phyloP scores from a whole-genome alignment of 2,329 filamentous ascomycete species.

The Metarhizium robertsii region DNA sequence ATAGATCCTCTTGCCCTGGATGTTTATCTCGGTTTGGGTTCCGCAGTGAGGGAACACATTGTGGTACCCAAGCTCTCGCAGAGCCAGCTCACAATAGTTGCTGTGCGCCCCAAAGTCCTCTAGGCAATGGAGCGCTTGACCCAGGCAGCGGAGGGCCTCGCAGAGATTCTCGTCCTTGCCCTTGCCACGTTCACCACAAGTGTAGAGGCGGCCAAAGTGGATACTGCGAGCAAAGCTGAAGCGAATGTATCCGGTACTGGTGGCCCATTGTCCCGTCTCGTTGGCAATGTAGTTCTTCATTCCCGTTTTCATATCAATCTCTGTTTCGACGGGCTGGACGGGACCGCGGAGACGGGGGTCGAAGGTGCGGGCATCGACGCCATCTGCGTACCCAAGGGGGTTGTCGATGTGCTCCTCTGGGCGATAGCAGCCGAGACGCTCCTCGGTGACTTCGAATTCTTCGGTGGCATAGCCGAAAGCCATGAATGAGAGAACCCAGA shows the following conservation, averaged over 20 bases:
- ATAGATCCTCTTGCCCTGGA: conserved; percentile 55
- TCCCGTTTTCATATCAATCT: conserved; percentile 68
- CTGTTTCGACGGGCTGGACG: conserved; percentile 60
- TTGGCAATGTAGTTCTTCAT: conserved; percentile 99
- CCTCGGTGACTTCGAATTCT: conserved; percentile 76
- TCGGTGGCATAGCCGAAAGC: conserved; percentile 78
- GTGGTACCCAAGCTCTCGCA: conserved; percentile 70
- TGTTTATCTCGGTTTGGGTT: conserved; percentile 52
- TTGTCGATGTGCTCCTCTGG: conserved; percentile 71
- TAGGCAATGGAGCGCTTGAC: conserved; percentile 67
- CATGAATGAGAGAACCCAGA: conserved; percentile 76
- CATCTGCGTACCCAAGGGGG: conserved; percentile 78
- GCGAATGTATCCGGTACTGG: conserved; percentile 75
- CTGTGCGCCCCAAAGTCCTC: conserved; percentile 76
- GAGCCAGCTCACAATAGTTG: conserved; percentile 71
- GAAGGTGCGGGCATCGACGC: conserved; percentile 71
- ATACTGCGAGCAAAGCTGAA: conserved; percentile 67
- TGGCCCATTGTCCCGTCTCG: conserved; percentile 78
- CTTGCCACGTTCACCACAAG: conserved; percentile 46
- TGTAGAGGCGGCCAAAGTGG: conserved; percentile 69
- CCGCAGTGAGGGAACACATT: conserved; percentile 75
- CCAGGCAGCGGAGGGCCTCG: conserved; percentile 67
- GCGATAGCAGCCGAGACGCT: conserved; percentile 70
- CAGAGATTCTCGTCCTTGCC: conserved; percentile 71
- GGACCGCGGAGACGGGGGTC: conserved; percentile 77